Evolutionary conservation across 2,329 filamentous ascomycete species (phyloP).

Genomic region (Verticillium albo-atrum): DNA sequence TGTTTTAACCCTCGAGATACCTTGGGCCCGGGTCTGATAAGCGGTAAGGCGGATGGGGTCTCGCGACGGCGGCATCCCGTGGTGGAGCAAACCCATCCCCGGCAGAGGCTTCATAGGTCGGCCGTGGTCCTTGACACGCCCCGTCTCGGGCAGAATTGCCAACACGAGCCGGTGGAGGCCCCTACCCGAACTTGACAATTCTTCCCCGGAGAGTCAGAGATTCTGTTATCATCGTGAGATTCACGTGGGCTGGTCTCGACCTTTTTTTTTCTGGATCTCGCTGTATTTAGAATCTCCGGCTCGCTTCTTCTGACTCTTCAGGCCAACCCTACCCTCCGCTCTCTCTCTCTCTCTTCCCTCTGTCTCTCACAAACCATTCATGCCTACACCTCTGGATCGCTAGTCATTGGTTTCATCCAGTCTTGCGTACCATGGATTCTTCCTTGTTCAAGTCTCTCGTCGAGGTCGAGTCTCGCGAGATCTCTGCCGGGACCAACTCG

Average conservation of each 20-base stretch:
- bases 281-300: background rate
- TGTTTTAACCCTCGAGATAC: background rate
- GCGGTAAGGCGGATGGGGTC: background rate
- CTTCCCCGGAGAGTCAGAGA: background rate
- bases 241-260: background rate
- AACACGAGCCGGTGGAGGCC: background rate
- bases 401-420: background rate
- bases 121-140: background rate
- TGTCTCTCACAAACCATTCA: background rate
- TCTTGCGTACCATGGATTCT: conserved; percentile 23
- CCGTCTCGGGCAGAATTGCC: background rate
- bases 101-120: background rate
- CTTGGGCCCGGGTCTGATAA: background rate
- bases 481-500: conserved; percentile 2
- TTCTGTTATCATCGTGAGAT: background rate
- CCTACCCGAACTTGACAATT: background rate
- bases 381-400: background rate
- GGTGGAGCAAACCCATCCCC: background rate
- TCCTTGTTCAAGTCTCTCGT: conserved; percentile 25
- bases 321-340: background rate
- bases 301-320: background rate
- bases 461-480: conserved; percentile 21
- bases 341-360: background rate
- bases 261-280: background rate
- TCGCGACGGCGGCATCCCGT: background rate